A percentile compares a stretch with the other conserved stretches of the same genome.
These are phyloP conservation scores for Cryptosporidium baileyi DNA, from an alignment of 169 alveolate species.

Conservation along the genomic window DNA sequence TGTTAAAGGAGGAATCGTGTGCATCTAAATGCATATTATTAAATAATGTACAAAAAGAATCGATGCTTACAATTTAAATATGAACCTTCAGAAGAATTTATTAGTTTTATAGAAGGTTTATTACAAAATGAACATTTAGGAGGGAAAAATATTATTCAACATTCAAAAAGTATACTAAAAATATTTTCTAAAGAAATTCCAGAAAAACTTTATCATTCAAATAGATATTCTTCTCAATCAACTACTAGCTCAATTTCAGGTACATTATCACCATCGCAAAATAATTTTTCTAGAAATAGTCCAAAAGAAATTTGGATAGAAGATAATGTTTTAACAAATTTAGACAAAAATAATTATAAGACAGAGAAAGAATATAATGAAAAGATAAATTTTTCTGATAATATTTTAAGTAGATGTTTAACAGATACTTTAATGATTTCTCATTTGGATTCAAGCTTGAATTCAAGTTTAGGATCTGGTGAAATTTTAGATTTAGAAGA, in stretches of 20 bases:
- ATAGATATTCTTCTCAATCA: conserved; percentile 54
- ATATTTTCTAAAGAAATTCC: conserved; percentile 29
- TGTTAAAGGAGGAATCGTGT: conserved; percentile 65
- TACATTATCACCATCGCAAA: conserved; percentile 13
- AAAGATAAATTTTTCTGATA: not conserved
- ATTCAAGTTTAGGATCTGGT: not conserved
- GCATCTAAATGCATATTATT: conserved; percentile 43
- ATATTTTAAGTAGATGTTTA: conserved; percentile 8
- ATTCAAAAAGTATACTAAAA: conserved; percentile 30
- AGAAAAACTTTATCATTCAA: conserved; percentile 47
- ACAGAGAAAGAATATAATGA: not conserved
- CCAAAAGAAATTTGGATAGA: not conserved
- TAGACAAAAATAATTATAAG: not conserved
- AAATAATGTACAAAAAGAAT: not conserved
- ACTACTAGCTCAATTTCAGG: conserved; percentile 29
- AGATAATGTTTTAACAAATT: not conserved
- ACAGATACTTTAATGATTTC: conserved; percentile 24
- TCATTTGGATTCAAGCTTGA: not conserved
- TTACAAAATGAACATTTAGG: conserved; percentile 13
- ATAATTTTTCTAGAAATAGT: not conserved
- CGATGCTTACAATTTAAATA: not conserved
- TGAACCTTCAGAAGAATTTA: not conserved
- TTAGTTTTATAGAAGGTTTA: conserved; percentile 16
- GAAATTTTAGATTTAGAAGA: conserved; percentile 14
- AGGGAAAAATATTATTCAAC: conserved; percentile 4